Evolutionary conservation across 179 eudicot species (phyloP), one percentile per base, ranked within the genome.

Genomic region (Spergularia azorica): DNA sequence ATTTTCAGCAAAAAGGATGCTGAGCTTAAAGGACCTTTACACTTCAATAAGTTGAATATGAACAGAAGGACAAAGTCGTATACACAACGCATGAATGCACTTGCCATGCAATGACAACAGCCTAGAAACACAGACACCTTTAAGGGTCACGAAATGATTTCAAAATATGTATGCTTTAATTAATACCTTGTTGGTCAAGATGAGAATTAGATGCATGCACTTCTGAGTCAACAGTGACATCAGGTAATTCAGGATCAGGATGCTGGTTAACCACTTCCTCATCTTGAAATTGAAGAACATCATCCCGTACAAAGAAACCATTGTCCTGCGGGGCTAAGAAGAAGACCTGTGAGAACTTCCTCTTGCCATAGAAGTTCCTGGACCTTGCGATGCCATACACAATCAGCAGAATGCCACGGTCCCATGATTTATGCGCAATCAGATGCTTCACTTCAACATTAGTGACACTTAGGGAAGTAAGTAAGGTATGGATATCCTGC

Each of bases 281-380:
- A 16, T 86, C 86, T 64, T 78, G 72, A 75, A 85, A 85, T 57
- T 91, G 92, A 80, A 93, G 90, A 57, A 95, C 74, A 75, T 95
- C 99, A 83, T 95, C 93, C 64, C 88, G 81, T 48, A 95, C 97
- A 84, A 89, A 95, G 81, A 83, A 95, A 54, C 97, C 99, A 60
- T 83, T 90, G 72, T 91, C 94, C 80, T 93, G 99, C 3, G 99
- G 97, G 61, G 99, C 99, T 83, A 95, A 90, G 81, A 93, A 87
- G 82, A 95, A 95, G 43, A 88, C 86, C 79, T 93, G 94, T 55
- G 89, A 82, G 76, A 93, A 93, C 74, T 82, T 87, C 86, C 97
- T 91, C 86, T 86, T 83, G 58, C 92, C 90, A 79, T 51, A 76
- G 74, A 90, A 90, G 80, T 82, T 85, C 72, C 77, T 85, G 17